Evolutionary conservation across 148 eudicot species (phyloP).

Genomic region (Chenopodium berlandieri): DNA sequence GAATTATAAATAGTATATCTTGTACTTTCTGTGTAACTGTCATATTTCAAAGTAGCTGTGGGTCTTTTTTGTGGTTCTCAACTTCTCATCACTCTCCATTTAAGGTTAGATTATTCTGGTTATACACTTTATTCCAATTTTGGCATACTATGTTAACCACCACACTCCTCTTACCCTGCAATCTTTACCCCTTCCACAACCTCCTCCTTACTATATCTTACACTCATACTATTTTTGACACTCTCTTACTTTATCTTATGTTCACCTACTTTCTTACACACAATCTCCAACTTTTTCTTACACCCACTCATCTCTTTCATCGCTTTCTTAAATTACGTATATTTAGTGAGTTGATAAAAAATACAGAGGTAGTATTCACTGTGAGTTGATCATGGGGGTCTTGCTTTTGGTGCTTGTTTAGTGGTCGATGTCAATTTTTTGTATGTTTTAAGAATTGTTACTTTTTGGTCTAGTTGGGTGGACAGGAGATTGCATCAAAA

Average conservation of each 20-base stretch:
- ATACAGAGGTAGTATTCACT: too few relatives aligned
- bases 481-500: not conserved
- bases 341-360: too few relatives aligned
- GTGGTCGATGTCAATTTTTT: not conserved
- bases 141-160: too few relatives aligned
- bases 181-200: too few relatives aligned
- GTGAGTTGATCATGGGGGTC: not conserved
- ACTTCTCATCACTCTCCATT: not conserved
- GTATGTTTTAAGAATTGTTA: not conserved
- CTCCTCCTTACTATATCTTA: too few relatives aligned
- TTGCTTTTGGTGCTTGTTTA: not conserved
- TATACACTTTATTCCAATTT: too few relatives aligned
- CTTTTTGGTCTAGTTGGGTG: not conserved
- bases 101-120: too few relatives aligned
- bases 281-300: too few relatives aligned
- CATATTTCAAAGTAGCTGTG: not conserved
- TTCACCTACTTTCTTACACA: too few relatives aligned
- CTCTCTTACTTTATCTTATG: too few relatives aligned
- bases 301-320: not conserved
- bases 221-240: too few relatives aligned
- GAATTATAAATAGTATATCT: not conserved
- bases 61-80: not conserved
- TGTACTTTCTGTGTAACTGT: not conserved
- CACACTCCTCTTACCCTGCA: too few relatives aligned
- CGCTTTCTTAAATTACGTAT: not conserved